Percentiles rank a stretch among this genome's conserved stretches.
Evolutionary conservation across 306 rosid species (phyloP).

Genomic region (Urtica urens): DNA sequence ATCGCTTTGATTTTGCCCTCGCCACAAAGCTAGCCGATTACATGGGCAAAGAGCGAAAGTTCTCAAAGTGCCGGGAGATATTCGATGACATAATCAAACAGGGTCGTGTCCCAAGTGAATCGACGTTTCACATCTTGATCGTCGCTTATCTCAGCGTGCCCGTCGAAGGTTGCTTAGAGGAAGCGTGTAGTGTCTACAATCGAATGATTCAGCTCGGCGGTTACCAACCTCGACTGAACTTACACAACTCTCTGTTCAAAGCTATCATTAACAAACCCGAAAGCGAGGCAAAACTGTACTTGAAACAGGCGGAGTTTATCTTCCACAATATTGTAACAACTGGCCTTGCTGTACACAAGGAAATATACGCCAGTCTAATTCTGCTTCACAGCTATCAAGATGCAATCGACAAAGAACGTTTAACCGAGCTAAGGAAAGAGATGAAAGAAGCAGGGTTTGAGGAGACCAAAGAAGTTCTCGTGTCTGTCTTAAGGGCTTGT

Average conservation of each 20-base stretch:
- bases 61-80: constrained; percentile 81
- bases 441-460: constrained; percentile 55
- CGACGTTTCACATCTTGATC: constrained; percentile 78
- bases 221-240: constrained; percentile 72
- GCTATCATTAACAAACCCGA: constrained; percentile 65
- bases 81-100: constrained; percentile 79
- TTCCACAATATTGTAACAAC: constrained; percentile 64
- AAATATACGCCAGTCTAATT: constrained; percentile 74
- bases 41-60: constrained; percentile 83
- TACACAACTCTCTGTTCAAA: constrained; percentile 76
- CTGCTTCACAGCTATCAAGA: constrained; percentile 95
- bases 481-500: constrained; percentile 72
- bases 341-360: constrained; percentile 63
- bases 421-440: constrained; percentile 45
- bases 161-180: constrained; percentile 72
- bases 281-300: constrained; percentile 46
- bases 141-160: constrained; percentile 84
- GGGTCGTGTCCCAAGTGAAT: constrained; percentile 84
- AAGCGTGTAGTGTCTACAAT: constrained; percentile 71
- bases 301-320: constrained; percentile 86
- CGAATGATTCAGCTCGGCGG: constrained; percentile 97
- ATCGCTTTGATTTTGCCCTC: constrained; percentile 73
- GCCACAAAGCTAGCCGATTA: constrained; percentile 82
- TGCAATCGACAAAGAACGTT: constrained; percentile 61
- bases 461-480: constrained; percentile 58